phyloP scores from a whole-genome alignment of 2,329 filamentous ascomycete species.

The Diaporthe sp. region DNA sequence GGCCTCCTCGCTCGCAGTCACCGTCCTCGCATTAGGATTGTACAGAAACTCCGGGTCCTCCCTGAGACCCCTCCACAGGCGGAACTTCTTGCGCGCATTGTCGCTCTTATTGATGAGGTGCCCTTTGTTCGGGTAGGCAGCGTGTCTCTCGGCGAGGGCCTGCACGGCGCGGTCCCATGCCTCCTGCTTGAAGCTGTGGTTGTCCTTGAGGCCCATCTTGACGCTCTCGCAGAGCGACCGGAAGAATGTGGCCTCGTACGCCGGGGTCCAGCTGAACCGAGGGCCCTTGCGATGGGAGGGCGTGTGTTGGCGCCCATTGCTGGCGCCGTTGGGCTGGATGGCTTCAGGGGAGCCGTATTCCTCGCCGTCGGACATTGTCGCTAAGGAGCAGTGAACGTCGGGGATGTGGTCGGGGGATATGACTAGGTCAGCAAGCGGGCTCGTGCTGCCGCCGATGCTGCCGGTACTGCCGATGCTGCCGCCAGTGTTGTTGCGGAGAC shows the following conservation, averaged over 20 bases:
- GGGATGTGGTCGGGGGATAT: background rate
- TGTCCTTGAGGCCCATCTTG: slow-evolving; percentile 62
- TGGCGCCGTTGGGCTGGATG: slow-evolving; percentile 38
- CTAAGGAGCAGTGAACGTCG: background rate
- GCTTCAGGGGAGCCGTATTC: slow-evolving; percentile 44
- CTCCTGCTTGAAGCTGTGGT: slow-evolving; percentile 71
- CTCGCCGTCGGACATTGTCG: slow-evolving; percentile 49
- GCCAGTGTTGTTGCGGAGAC: background rate
- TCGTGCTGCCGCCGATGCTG: background rate
- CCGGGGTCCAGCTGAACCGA: slow-evolving; percentile 71
- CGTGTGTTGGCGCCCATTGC: slow-evolving; percentile 43
- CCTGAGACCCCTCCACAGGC: slow-evolving; percentile 70
- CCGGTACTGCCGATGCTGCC: background rate
- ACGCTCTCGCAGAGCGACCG: slow-evolving; percentile 71
- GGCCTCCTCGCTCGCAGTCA: slow-evolving; percentile 68
- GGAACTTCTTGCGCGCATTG: slow-evolving; percentile 73
- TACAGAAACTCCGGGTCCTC: slow-evolving; percentile 70
- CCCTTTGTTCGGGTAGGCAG: slow-evolving; percentile 69
- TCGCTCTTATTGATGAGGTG: slow-evolving; percentile 75
- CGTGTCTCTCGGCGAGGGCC: slow-evolving; percentile 66
- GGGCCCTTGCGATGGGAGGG: slow-evolving; percentile 53
- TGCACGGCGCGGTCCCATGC: slow-evolving; percentile 70
- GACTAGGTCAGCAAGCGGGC: slow-evolving; percentile 7
- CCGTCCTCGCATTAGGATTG: slow-evolving; percentile 61
- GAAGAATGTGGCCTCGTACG: slow-evolving; percentile 72